A percentile compares a stretch with the other conserved stretches of the same genome.
Evolutionary conservation across 1,284 basidiomycete genomes (phyloP).

Genomic region (Vanrija humicola): DNA sequence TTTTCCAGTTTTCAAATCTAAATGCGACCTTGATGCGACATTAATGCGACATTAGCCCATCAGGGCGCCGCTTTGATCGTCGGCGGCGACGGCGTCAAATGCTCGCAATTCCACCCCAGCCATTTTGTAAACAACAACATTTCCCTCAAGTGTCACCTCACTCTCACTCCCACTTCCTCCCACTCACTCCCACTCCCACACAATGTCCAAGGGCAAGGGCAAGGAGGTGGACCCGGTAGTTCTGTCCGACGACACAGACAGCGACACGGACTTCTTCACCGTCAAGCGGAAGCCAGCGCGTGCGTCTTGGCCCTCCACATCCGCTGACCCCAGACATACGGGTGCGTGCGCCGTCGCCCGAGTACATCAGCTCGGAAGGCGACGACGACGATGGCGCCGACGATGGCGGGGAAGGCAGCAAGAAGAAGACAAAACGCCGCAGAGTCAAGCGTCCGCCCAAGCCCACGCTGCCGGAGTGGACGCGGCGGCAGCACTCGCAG

Average conservation of each 20-base stretch:
- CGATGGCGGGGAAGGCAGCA: neutral
- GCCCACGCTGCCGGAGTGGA: slow-evolving; percentile 8
- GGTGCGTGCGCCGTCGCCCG: neutral
- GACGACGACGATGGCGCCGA: neutral
- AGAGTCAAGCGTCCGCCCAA: neutral
- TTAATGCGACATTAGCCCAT: neutral
- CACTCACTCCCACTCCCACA: neutral
- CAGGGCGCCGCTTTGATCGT: neutral
- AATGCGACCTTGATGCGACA: too few relatives aligned
- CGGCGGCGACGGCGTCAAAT: neutral
- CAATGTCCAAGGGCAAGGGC: slow-evolving; percentile 18
- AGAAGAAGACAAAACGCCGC: neutral
- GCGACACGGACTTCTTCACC: slow-evolving; percentile 33
- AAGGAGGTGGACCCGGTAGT: slow-evolving; percentile 11
- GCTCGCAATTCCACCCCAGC: too few relatives aligned
- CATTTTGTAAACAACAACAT: neutral
- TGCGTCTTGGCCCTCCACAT: too few relatives aligned
- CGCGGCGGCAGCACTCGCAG: neutral
- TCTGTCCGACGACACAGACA: slow-evolving; percentile 18
- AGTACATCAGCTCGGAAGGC: neutral
- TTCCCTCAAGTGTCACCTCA: too few relatives aligned
- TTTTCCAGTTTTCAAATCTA: too few relatives aligned
- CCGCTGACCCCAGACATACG: too few relatives aligned
- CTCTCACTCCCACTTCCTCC: neutral
- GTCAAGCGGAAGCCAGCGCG: slow-evolving; percentile 5